phyloP scores from a whole-genome alignment of 208 protist species.

The Phytomonas sp. region DNA sequence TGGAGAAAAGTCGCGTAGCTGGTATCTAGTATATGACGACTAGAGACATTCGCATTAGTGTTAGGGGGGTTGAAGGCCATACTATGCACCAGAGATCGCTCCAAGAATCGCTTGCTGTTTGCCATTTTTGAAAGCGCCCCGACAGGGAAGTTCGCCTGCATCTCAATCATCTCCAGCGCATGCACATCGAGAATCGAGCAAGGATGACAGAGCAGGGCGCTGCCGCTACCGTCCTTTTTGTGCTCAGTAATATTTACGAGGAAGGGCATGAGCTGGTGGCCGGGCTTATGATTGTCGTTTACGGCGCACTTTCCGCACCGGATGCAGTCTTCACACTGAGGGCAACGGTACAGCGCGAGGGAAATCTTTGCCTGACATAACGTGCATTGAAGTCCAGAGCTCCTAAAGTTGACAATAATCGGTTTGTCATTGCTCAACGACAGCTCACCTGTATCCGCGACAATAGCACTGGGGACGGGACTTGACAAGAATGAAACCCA shows the following conservation, averaged over 20 bases:
- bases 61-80: slow-evolving; percentile 5
- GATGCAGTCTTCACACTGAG: slow-evolving; percentile 35
- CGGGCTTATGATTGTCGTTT: slow-evolving; percentile 39
- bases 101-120: slow-evolving; percentile 10
- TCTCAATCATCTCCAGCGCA: slow-evolving; percentile 66
- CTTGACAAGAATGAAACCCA: slow-evolving; percentile 45
- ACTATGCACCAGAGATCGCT: slow-evolving; percentile 15
- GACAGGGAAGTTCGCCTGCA: slow-evolving; percentile 54
- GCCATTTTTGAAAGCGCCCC: slow-evolving; percentile 29
- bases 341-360: slow-evolving; percentile 54
- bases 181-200: slow-evolving; percentile 45
- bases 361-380: slow-evolving; percentile 49
- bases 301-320: slow-evolving; percentile 75
- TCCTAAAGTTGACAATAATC: slow-evolving; percentile 22
- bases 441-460: slow-evolving; percentile 10
- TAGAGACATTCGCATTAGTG: not conserved
- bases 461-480: slow-evolving; percentile 21
- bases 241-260: slow-evolving; percentile 56
- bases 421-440: slow-evolving; percentile 16
- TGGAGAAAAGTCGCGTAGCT: not conserved
- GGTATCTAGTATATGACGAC: not conserved
- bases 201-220: slow-evolving; percentile 40
- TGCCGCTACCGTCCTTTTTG: slow-evolving; percentile 17
- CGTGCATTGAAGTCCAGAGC: slow-evolving; percentile 43
- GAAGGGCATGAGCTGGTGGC: slow-evolving; percentile 52